Base-by-base conservation (phyloP, 1,139 yeast species). In the Debaryomyces psychrophilus region DNA sequence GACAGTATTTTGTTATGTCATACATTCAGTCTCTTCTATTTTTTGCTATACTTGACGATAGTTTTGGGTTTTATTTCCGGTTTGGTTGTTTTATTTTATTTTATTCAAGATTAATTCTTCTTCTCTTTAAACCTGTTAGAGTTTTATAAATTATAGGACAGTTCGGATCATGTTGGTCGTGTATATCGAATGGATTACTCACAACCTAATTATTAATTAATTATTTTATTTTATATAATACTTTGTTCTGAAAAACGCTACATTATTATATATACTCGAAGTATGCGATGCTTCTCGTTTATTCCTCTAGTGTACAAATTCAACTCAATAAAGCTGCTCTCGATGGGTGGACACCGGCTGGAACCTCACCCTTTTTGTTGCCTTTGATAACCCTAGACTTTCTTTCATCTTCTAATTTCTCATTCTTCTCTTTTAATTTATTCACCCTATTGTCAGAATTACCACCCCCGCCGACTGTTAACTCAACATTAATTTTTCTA, bases 391-490 rank as follows among this genome's bases (percentile, higher is more conserved):
- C 69, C 59, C 81, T 78, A 18, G 69, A 75, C 51, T 68, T 81
- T 65, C 87, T 75, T 56, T 90, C 95, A 34, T 75, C 83, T 36
- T 76, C 76, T 54, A 90, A 69, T 58, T 85, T 85, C 44, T 81
- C 87, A 63, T 92, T 90, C 75, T 93, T 92, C 44, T 79, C 81
- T 60, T 81, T 81, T 57, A 93, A 77, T 68, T 93, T 93, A 41
- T 79, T 78, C 48, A 81, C 61, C 56, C 99, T 76, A 33, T 72
- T 76, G 46, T 77, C 76, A 6, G 95, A 84, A 65, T 92, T 92
- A 43, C 99, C 99, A 37, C 99, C 99, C 40, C 99, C 99, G 44
- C 99, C 99, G 41, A 90, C 99, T 1, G 98, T 93, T 58, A 93
- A 77, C 67, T 93, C 99, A 28, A 93, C 98, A 60, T 93, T 93